A percentile compares a stretch with the other conserved stretches of the same genome.
Evolutionary conservation across 257 asterid genomes (phyloP).

Genomic region (Thymus mandschuricus): DNA sequence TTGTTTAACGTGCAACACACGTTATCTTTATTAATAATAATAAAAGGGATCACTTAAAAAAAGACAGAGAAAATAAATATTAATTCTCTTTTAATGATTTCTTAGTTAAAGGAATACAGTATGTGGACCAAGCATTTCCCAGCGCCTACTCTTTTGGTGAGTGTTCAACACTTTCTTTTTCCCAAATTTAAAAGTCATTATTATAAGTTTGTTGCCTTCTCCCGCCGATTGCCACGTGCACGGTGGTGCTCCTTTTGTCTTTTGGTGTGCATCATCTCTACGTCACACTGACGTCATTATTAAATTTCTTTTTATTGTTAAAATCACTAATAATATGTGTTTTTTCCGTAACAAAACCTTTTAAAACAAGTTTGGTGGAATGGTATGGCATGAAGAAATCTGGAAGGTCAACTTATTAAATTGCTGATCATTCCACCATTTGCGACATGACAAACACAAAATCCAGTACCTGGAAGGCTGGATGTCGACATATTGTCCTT

Average conservation of each 20-base stretch:
- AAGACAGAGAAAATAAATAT: no score
- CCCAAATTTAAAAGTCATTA: not conserved
- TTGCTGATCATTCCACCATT: slow-evolving; percentile 28
- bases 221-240: slow-evolving; percentile 30
- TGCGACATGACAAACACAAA: slow-evolving; percentile 31
- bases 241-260: slow-evolving; percentile 13
- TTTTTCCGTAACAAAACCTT: not conserved
- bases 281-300: slow-evolving; percentile 21
- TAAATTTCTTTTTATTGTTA: not conserved
- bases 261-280: slow-evolving; percentile 24
- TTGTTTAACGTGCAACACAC: no score
- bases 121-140: slow-evolving; percentile 13
- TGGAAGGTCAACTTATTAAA: slow-evolving; percentile 26
- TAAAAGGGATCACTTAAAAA: no score
- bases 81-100: no score
- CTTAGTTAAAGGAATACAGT: not conserved
- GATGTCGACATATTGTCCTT: slow-evolving; percentile 12
- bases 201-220: slow-evolving; percentile 12
- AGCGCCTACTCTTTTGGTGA: slow-evolving; percentile 3
- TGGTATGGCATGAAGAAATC: slow-evolving; percentile 1
- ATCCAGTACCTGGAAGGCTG: slow-evolving; percentile 21
- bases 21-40: no score
- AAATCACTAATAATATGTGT: not conserved
- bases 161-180: not conserved
- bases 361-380: not conserved